These are phyloP conservation scores for Penicillium nordicum DNA, from an alignment of 2,329 filamentous ascomycete species.

Conservation along the genomic window DNA sequence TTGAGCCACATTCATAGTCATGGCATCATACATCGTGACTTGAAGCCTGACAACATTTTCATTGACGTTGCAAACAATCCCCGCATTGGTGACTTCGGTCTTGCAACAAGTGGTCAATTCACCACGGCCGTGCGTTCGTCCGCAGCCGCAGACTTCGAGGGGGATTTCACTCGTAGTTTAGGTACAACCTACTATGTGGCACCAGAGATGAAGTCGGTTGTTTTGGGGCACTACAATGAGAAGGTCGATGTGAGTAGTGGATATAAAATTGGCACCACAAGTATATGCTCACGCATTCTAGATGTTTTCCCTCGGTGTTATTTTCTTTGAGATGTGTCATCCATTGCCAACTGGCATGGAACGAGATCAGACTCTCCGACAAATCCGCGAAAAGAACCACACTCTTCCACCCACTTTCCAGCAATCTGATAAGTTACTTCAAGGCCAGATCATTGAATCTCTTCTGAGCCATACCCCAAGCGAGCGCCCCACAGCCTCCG, in stretches of 20 bases:
- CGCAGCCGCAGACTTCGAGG: conserved; percentile 35
- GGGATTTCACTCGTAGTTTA: conserved; percentile 53
- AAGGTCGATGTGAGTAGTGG: conserved; percentile 74
- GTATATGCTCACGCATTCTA: conserved; percentile 16
- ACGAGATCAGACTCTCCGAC: conserved; percentile 62
- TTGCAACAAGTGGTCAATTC: conserved; percentile 80
- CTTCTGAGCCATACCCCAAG: conserved; percentile 79
- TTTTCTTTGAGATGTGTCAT: conserved; percentile 96
- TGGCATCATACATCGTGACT: conserved; percentile 89
- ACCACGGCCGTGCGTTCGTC: conserved; percentile 40
- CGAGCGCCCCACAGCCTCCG: conserved; percentile 74
- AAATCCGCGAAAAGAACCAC: conserved; percentile 65
- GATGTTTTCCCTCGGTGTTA: conserved; percentile 97
- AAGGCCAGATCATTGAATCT: conserved; percentile 73
- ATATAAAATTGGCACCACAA: neutral
- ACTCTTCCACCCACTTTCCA: conserved; percentile 70
- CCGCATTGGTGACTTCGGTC: conserved; percentile 93
- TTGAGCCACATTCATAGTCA: conserved; percentile 84
- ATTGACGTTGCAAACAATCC: conserved; percentile 87
- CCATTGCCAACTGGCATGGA: conserved; percentile 62
- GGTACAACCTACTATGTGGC: conserved; percentile 89
- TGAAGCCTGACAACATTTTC: conserved; percentile 97
- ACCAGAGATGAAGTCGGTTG: conserved; percentile 77
- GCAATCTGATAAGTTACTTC: conserved; percentile 62
- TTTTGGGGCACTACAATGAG: conserved; percentile 75